Evolutionary conservation across 163 green algal genomes (phyloP).

Genomic region (Scenedesmus sp.): DNA sequence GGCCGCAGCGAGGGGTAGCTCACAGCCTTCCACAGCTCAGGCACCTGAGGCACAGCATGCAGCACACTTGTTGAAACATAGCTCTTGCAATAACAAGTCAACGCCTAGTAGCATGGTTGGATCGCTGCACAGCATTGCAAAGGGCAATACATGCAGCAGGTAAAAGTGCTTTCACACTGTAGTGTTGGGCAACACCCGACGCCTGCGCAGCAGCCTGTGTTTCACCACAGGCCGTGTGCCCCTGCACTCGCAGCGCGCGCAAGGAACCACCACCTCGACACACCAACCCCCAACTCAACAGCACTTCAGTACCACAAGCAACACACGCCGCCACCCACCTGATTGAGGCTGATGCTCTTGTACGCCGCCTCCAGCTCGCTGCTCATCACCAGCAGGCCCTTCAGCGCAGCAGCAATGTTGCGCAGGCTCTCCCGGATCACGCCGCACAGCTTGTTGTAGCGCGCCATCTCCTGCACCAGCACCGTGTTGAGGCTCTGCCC

Average conservation of each 20-base stretch:
- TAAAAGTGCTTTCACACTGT: too few species aligned
- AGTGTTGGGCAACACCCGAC: too few species aligned
- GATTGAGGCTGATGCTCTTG: constrained; percentile 73
- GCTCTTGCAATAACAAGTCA: too few species aligned
- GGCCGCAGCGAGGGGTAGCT: constrained; percentile 83
- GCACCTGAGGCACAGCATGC: constrained; percentile 54
- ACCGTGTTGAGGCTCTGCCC: constrained; percentile 87
- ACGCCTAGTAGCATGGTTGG: too few species aligned
- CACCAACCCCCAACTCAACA: too few species aligned
- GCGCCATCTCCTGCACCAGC: constrained; percentile 75
- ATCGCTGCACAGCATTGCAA: too few species aligned
- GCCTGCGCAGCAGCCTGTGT: too few species aligned
- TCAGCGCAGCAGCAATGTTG: constrained; percentile 73
- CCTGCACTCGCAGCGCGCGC: too few species aligned
- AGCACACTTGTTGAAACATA: too few species aligned
- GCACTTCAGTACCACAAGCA: background rate
- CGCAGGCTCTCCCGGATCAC: constrained; percentile 74
- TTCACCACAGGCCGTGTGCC: too few species aligned
- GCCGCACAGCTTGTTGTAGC: constrained; percentile 79
- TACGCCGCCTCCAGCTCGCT: constrained; percentile 79
- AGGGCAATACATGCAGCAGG: too few species aligned
- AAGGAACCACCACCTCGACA: too few species aligned
- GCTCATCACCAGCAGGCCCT: constrained; percentile 82
- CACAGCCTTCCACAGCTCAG: constrained; percentile 76
- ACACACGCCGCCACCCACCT: constrained; percentile 50